Base-by-base conservation (phyloP, 1,139 yeast genomes). In the Geotrichum reessii region DNA sequence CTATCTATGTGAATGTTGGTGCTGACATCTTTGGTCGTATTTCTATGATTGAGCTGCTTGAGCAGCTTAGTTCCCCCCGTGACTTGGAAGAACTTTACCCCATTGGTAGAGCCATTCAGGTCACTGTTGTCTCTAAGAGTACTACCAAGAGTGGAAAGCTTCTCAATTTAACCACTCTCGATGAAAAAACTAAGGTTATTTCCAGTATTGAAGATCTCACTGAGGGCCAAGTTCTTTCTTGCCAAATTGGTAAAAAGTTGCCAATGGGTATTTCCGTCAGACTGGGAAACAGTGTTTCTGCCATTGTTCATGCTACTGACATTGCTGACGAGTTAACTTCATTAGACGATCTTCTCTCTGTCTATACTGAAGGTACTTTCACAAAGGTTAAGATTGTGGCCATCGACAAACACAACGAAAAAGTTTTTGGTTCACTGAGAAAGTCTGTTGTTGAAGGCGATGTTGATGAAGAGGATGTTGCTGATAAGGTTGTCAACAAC, bases 231-330 rank as follows among this genome's bases (percentile, higher is more conserved):
- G 74, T 76, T 51, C 73, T 86, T 56, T 89, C 95, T 1, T 92
- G 86, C 9, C 80, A 84, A 67, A 77, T 90, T 19, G 69, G 85
- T 58, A 86, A 82, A 67, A 79, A 85, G n/a, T 76, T 81, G 61
- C 86, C 82, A 21, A 79, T 79, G 55, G 83, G 79, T 65, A 84
- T 88, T 25, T 73, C 87, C 61, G 86, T 88, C 52, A 88, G 85
- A 63, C 73, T 89, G 51, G 88, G 89, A 22, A 78, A 78, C 52
- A 49, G 50, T 22, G 48, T 63, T 24, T 28, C 61, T 57, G 97
- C 90, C 33, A 78, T 84, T 63, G 82, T 91, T 3, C 85, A 78
- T 69, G 79, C 85, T 54, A 86, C 95, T 3, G 97, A 91, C 71
- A 90, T 95, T 17, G 77, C 88, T 64, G 82, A 86, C 66, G 87